Base-by-base conservation (phyloP, 805 yeast species). In the Suhomyces sp. region DNA sequence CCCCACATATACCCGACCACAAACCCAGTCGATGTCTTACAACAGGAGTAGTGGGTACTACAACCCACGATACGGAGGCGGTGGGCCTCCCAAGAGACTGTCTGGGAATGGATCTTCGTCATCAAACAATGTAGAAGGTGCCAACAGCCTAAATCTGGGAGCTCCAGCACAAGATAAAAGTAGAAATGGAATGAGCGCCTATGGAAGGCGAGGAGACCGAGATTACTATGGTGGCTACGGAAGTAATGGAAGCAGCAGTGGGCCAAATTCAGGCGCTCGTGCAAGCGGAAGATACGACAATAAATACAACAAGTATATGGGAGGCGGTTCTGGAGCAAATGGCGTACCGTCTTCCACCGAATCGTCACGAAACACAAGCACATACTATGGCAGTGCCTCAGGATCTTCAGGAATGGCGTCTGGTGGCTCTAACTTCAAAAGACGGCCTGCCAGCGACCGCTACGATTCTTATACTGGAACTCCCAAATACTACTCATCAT, bases 381-480 rank as follows among this genome's bases (percentile, higher is more conserved):
- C 51, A 4, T 48, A 52, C 44, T 52, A 48, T 29, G 52, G 54
- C 6, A 35, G 44, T 17, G 42, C 49, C 26, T 26, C 54, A 19
- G 49, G 44, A 6, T 22, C 55, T 1, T 15, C 45, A 9, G 9
- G 22, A 2, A 38, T 38, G 23, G 23, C 24, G 10, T 35, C 51
- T n/a, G 24, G 47, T 10, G 19, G 15, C n/a, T 40, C 52, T 22
- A 27, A 38, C 10, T 50, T 55, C 45, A 61, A 57, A 41, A 46
- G 64, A 31, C 52, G 62, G 42, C 57, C 55, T 7, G 51, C 47
- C 2, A 54, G 35, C 10, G 67, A 62, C 33, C 53, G 67, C 47
- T 61, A 62, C 36, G 66, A 64, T 33, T 58, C 61, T 24, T 64
- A 60, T 41, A 46, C 59, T 15, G 55, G 60, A 23, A 54, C 54